Evolutionary conservation across 2,329 filamentous ascomycete genomes (phyloP), one percentile per base, ranked within the genome.

Genomic region (Sordariomycetes sp.): DNA sequence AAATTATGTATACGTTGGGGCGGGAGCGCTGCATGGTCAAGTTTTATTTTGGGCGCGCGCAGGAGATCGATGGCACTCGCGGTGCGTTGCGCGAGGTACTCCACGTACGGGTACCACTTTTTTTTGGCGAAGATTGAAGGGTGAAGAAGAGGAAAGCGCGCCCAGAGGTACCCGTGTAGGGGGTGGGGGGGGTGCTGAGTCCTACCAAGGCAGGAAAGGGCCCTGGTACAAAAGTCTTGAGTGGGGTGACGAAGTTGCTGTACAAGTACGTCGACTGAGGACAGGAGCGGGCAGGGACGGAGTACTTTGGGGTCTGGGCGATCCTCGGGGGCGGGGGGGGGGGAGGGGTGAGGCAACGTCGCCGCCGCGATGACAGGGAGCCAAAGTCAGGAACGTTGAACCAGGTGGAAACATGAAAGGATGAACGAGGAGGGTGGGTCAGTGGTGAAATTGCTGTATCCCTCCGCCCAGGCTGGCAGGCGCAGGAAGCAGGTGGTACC

Each of bases 1-100:
- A 57, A 57, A 52, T 57, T 57, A 40, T 50, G 40, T 57, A 57
- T 34, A 57, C 28, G 55, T 34, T 57, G 48, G 55, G 28, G 55
- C 55, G 55, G 55, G 48, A 57, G 46, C 32, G 50, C 28, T 48
- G 48, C 55, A 57, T 57, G 55, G 48, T 35, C 40, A 46, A 43
- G 28, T n/a, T 53, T 53, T 52, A 53, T 57, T 53, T 57, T 53
- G 48, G 55, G 55, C 28, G 46, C n/a, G 43, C n/a, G 46, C 46
- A 50, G 46, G 20, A 57, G 48, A 57, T 32, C 28, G 28, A 32
- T 34, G 50, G 46, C 35, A 32, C 48, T 46, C 55, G 55, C 40
- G 55, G 12, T 32, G n/a, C 55, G 22, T 50, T 50, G 32, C 11
- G 22, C 18, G 22, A n/a, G 11, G 46, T 50, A 50, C 46, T 22